Conservation (phyloP, 2,329 filamentous ascomycete genomes). For the Fusarium citri region DNA sequence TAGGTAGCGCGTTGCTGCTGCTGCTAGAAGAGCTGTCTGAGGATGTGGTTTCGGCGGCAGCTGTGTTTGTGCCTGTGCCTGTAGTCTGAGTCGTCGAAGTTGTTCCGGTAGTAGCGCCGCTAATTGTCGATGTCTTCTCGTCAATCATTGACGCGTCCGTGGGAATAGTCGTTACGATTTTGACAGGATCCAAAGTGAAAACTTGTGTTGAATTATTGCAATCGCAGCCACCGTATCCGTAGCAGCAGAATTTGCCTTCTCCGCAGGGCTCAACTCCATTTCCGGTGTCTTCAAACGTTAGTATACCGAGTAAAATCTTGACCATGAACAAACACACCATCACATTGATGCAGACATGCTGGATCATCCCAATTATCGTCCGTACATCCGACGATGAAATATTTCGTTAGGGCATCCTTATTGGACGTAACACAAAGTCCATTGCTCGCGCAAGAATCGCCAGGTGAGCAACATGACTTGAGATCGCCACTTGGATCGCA, state of each 20-base stretch:
- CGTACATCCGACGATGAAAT: neutral
- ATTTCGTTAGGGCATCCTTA: neutral
- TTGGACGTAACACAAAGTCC: neutral
- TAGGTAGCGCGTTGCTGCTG: neutral
- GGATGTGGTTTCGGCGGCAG: neutral
- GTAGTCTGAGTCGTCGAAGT: neutral
- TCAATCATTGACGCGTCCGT: neutral
- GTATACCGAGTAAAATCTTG: neutral
- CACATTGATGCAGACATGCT: neutral
- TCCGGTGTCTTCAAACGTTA: neutral
- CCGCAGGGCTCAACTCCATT: neutral
- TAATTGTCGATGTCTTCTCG: neutral
- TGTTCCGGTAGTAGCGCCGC: neutral
- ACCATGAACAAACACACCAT: neutral
- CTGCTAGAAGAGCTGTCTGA: neutral
- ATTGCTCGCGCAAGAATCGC: neutral
- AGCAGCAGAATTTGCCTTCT: neutral
- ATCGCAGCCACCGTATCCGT: neutral
- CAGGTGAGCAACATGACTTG: neutral
- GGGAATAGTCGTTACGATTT: neutral
- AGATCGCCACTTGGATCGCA: neutral
- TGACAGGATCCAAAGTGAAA: neutral
- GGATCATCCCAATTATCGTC: neutral
- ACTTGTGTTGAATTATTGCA: constrained; percentile 2
- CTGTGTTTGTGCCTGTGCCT: neutral